Conservation (phyloP, 352 stramenopile genomes). For the Poterioochromonas sp. region DNA sequence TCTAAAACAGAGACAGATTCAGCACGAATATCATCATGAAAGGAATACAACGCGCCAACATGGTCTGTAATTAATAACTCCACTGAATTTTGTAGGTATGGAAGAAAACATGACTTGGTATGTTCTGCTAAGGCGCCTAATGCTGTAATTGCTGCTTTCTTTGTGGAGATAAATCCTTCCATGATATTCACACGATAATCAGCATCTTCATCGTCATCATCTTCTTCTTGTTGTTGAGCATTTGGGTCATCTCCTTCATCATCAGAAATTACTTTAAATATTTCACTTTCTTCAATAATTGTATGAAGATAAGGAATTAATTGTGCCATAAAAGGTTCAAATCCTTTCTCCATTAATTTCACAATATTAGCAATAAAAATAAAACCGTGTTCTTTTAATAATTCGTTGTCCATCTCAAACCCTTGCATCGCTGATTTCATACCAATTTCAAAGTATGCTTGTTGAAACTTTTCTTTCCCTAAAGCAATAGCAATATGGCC, state of each 20-base stretch:
- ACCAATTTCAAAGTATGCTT: slow-evolving; percentile 76
- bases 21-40: slow-evolving; percentile 59
- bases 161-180: slow-evolving; percentile 71
- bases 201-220: slow-evolving; percentile 52
- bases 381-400: slow-evolving; percentile 94
- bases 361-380: slow-evolving; percentile 95
- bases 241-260: slow-evolving; percentile 62
- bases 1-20: slow-evolving; percentile 54
- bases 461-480: slow-evolving; percentile 81
- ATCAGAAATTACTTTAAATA: slow-evolving; percentile 16
- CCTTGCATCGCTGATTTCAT: slow-evolving; percentile 83
- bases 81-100: slow-evolving; percentile 72
- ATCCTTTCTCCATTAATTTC: slow-evolving; percentile 72
- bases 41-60: slow-evolving; percentile 51
- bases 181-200: slow-evolving; percentile 56
- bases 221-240: slow-evolving; percentile 57
- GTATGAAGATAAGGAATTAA: slow-evolving; percentile 62
- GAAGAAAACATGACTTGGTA: slow-evolving; percentile 75
- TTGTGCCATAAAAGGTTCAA: slow-evolving; percentile 64
- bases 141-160: slow-evolving; percentile 84
- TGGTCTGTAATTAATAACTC: slow-evolving; percentile 71
- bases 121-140: slow-evolving; percentile 88
- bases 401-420: slow-evolving; percentile 79
- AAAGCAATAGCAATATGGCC: slow-evolving; percentile 93
- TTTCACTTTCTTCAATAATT: slow-evolving; percentile 56